Conservation (phyloP, 2,329 filamentous ascomycete genomes). For the Metarhizium anisopliae region DNA sequence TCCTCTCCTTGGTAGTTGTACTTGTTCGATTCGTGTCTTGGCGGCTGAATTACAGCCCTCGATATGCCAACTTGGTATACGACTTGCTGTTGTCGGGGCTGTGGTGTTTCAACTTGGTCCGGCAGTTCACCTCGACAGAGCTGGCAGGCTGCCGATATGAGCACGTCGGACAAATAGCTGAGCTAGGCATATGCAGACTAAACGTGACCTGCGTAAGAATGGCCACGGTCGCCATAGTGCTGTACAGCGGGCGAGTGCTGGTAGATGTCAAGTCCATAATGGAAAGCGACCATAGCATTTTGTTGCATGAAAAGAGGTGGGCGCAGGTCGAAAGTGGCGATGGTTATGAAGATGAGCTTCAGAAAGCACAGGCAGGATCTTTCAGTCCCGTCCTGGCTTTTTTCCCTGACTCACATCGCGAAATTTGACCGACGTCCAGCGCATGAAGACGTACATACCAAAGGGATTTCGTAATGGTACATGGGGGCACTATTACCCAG, state of each 20-base stretch:
- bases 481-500: too few relatives aligned
- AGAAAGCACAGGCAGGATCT: conserved; percentile 7
- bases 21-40: conserved; percentile 15
- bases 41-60: conserved; percentile 14
- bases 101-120: conserved; percentile 16
- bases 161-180: not conserved
- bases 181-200: conserved; percentile 4
- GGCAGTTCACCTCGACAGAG: conserved; percentile 4
- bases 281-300: not conserved
- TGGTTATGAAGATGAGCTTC: not conserved
- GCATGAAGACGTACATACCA: too few relatives aligned
- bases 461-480: too few relatives aligned
- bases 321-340: not conserved
- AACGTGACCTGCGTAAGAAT: not conserved
- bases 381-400: conserved; percentile 24
- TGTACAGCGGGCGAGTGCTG: not conserved
- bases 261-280: not conserved
- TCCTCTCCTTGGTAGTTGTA: conserved; percentile 20
- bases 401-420: conserved; percentile 13
- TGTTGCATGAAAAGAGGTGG: not conserved
- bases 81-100: conserved; percentile 18
- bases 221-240: not conserved
- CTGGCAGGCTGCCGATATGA: not conserved
- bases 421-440: not conserved
- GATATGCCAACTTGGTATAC: conserved; percentile 17